Base-by-base conservation (phyloP, 208 protist genomes). In the Trypanosoma melophagium region DNA sequence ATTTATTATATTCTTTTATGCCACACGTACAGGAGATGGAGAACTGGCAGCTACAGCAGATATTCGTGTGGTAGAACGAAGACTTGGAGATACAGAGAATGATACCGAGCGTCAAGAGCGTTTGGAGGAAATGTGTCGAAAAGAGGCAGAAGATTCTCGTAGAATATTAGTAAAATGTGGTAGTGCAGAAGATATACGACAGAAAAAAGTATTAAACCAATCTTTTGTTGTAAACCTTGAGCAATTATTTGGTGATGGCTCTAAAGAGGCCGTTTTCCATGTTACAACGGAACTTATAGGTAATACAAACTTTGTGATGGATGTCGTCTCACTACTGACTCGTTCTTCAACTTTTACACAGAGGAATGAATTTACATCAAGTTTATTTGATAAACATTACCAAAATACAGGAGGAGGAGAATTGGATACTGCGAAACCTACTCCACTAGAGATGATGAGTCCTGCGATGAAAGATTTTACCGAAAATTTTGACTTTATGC, bases 311-410 rank as follows among this genome's bases (percentile, higher is more conserved):
- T 69, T 80, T 8, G 62, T 60, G 9, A 14, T 86, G 24, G 81
- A 57, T 50, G 62, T 79, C n/a, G 24, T 74, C 0, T 78, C 68
- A 16, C 74, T 92, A 0, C 51, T 87, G 19, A 74, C 73, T 0
- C 49, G 45, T 7, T 47, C 41, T 14, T 72, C 83, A 40, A 81
- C 83, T 13, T 68, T 76, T 13, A 54, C 73, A 42, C 77, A 87
- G 49, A 80, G 84, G 67, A 69, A 78, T 61, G 53, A 66, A 21
- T 83, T 92, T 50, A 81, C 73, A 9, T 71, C 77, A 40, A 38
- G 41, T 0, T 55, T 64, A n/a, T 89, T 80, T 73, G 58, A 80
- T 71, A 59, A 52, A 7, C 56, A 66, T 51, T 72, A 79, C 56
- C 25, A 69, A 0, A 35, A 59, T 8, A 17, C 12, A 12, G 24